Conservation (phyloP, 1,284 basidiomycete species). For the Marasmius tenuissimus region DNA sequence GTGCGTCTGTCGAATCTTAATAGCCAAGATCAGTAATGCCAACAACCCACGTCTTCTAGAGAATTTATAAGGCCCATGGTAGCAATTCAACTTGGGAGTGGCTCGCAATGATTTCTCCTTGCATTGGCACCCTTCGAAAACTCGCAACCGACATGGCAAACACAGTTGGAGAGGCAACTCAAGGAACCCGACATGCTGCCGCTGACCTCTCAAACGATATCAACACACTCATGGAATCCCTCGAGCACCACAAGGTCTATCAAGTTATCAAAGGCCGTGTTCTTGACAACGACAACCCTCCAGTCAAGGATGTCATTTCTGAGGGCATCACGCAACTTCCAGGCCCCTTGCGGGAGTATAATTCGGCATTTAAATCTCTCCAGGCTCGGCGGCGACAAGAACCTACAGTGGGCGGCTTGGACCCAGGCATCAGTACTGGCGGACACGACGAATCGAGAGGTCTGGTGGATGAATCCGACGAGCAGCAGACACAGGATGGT, state of each 20-base stretch:
- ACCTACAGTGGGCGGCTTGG: not conserved
- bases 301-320: conserved; percentile 21
- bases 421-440: not conserved
- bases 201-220: conserved; percentile 30
- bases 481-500: no score
- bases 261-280: conserved; percentile 15
- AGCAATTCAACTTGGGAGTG: conserved; percentile 38
- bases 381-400: not conserved
- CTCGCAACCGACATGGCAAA: conserved; percentile 28
- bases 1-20: conserved; percentile 7
- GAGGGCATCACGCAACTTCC: conserved; percentile 15
- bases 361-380: conserved; percentile 6
- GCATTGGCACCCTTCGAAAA: conserved; percentile 30
- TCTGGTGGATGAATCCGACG: no score
- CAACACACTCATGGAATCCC: conserved; percentile 22
- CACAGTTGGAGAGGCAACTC: conserved; percentile 27
- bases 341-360: conserved; percentile 22
- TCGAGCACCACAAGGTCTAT: conserved; percentile 25
- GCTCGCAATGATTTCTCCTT: conserved; percentile 35
- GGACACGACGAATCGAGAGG: no score
- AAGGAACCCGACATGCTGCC: conserved; percentile 25
- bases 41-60: conserved; percentile 9
- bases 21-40: not conserved
- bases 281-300: conserved; percentile 18
- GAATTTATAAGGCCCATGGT: conserved; percentile 33